These are phyloP conservation scores for Akanthomyces lecanii DNA, from an alignment of 2,329 filamentous ascomycete species.

Conservation along the genomic window DNA sequence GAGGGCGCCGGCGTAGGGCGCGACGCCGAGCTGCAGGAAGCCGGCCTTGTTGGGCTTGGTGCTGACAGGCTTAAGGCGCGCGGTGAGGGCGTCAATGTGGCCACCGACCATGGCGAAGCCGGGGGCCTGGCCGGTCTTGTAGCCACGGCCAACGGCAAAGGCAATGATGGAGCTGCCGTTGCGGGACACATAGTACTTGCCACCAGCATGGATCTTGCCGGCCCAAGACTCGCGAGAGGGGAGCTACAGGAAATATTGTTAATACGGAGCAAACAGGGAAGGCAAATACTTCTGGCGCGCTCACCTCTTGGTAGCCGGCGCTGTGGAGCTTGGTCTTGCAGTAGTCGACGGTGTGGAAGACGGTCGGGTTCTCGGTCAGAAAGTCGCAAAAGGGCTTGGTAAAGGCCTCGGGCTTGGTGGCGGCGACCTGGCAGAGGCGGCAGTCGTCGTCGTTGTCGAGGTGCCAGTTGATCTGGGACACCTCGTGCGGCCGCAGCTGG, in stretches of 20 bases:
- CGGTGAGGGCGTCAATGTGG: constrained; percentile 88
- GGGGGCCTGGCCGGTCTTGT: constrained; percentile 66
- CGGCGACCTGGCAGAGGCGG: constrained; percentile 34
- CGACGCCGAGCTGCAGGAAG: constrained; percentile 84
- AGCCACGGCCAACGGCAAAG: constrained; percentile 76
- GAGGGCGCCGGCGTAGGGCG: constrained; percentile 84
- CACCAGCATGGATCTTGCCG: constrained; percentile 66
- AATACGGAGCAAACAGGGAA: neutral
- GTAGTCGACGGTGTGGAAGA: constrained; percentile 83
- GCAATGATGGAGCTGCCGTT: constrained; percentile 84
- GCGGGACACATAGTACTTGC: constrained; percentile 83
- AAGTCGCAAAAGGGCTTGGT: constrained; percentile 84
- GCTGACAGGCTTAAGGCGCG: constrained; percentile 86
- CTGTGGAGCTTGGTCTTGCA: constrained; percentile 69
- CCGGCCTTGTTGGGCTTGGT: constrained; percentile 79
- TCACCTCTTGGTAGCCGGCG: constrained; percentile 68
- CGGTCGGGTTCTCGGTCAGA: constrained; percentile 82
- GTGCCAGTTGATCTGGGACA: constrained; percentile 31
- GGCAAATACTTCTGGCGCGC: constrained; percentile 20
- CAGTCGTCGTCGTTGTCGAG: constrained; percentile 27
- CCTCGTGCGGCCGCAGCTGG: constrained; percentile 28
- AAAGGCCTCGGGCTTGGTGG: constrained; percentile 58
- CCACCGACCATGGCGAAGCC: constrained; percentile 85
- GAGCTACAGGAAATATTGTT: constrained; percentile 43
- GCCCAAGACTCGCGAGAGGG: constrained; percentile 76